Percentiles rank a stretch among this genome's conserved stretches.
These are phyloP conservation scores for Fonsecaea monophora DNA, from an alignment of 2,329 filamentous ascomycete species.

Conservation along the genomic window DNA sequence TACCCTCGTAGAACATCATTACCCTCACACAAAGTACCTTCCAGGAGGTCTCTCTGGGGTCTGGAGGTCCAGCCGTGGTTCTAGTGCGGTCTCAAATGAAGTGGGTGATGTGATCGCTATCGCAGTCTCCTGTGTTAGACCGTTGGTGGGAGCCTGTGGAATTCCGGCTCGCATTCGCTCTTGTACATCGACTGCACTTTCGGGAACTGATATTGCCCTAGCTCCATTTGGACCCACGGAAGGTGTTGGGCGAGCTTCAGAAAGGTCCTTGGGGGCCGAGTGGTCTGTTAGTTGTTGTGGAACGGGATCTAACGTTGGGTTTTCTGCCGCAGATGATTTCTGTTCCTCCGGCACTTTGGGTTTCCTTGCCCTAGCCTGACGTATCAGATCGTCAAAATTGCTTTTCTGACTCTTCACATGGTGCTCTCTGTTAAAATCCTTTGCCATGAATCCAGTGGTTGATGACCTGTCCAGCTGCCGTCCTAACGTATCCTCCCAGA, in stretches of 20 bases:
- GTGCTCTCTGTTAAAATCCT: slow-evolving; percentile 81
- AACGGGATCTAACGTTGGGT: not conserved
- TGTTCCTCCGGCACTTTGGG: slow-evolving; percentile 14
- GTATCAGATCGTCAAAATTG: slow-evolving; percentile 81
- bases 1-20: not conserved
- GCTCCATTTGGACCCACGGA: not conserved
- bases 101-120: not conserved
- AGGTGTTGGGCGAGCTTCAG: not conserved
- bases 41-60: not conserved
- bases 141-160: not conserved
- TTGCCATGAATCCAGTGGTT: slow-evolving; percentile 71
- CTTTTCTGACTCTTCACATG: slow-evolving; percentile 76
- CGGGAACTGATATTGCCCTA: not conserved
- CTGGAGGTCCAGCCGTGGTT: not conserved
- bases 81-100: not conserved
- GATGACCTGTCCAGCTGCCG: slow-evolving; percentile 45
- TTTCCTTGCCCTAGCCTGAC: slow-evolving; percentile 47
- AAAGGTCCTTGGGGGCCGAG: not conserved
- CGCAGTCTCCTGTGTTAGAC: not conserved
- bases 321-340: not conserved
- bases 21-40: not conserved
- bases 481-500: slow-evolving; percentile 86
- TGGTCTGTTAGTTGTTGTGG: not conserved
- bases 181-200: not conserved
- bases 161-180: not conserved